phyloP scores from a whole-genome alignment of 305 asterid species.

The Fraxinus dipetala region DNA sequence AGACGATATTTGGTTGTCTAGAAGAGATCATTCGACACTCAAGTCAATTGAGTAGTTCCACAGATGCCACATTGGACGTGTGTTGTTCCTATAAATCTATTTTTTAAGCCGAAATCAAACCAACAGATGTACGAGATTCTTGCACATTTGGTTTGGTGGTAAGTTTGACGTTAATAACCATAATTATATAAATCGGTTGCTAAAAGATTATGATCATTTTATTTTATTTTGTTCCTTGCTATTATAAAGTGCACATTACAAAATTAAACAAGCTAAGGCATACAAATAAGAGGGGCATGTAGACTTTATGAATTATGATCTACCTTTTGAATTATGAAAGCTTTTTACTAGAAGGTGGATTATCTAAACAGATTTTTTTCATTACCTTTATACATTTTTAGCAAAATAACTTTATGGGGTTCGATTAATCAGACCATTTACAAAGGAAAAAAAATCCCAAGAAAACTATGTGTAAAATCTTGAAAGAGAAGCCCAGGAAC shows the following conservation, averaged over 20 bases:
- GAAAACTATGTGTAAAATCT: constrained; percentile 29
- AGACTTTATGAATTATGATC: no score
- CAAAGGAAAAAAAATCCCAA: background rate
- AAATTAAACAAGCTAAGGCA: background rate
- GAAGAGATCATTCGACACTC: background rate
- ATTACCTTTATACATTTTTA: background rate
- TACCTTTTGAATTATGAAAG: no score
- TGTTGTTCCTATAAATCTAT: no score
- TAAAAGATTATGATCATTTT: no score
- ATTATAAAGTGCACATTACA: background rate
- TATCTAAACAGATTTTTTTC: background rate
- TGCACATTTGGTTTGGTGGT: no score
- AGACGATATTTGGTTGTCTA: background rate
- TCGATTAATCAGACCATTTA: background rate
- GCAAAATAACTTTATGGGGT: constrained; percentile 6
- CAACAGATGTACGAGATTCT: no score
- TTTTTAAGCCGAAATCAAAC: no score
- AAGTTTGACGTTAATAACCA: no score
- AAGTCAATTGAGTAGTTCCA: background rate
- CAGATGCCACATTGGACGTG: no score
- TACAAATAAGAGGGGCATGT: background rate
- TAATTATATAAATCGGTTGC: no score
- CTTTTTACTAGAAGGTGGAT: background rate
- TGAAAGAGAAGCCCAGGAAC: constrained; percentile 30
- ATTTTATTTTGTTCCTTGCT: no score